Evolutionary conservation across 768 basidiomycete species (phyloP), one percentile per base, ranked within the genome.

Genomic region (Chiua virens): DNA sequence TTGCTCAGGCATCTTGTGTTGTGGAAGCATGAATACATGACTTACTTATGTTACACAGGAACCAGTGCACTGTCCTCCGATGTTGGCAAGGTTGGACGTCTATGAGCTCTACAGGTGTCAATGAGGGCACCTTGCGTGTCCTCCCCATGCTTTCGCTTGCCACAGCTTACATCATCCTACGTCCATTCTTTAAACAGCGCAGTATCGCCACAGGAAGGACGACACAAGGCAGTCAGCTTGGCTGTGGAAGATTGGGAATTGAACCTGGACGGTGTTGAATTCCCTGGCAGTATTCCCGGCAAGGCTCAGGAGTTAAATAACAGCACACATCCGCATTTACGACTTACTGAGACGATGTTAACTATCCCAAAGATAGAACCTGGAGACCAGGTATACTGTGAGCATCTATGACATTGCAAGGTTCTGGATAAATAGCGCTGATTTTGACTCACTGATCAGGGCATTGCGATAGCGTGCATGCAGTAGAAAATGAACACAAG

Each of bases 311-410:
- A 85, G 57, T 63, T 84, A 27, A 80, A 73, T 37, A 73, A 77
- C 22, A 59, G 48, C 28, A 81, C 80, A 0, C 86, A 87, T 56
- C 86, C 86, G 0, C 85, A 88, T 65, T 61, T 87, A n/a, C 63
- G 69, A 48, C 70, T 88, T 18, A 71, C 65, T 6, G 60, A 72
- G 56, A 82, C 79, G 1, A 85, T 87, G 83, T 68, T 78, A 9
- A 75, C 78, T 9, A 70, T 86, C 37, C 83, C 85, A 0, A 67
- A 50, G 17, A 82, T 87, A 2, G 68, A 79, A 38, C 83, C 85
- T 4, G 85, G 85, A 0, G 81, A 86, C 64, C 80, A 85, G 57
- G 82, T 83, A 15, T 80, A 80, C 48, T 82, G 80, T 81, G 68
- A 64, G 35, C 18, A 37, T 36, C 23, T n/a, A 38, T 23, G 4